Evolutionary conservation across 441 rosid genomes (phyloP), one percentile per base, ranked within the genome.

Genomic region (Flueggea neowawraea): DNA sequence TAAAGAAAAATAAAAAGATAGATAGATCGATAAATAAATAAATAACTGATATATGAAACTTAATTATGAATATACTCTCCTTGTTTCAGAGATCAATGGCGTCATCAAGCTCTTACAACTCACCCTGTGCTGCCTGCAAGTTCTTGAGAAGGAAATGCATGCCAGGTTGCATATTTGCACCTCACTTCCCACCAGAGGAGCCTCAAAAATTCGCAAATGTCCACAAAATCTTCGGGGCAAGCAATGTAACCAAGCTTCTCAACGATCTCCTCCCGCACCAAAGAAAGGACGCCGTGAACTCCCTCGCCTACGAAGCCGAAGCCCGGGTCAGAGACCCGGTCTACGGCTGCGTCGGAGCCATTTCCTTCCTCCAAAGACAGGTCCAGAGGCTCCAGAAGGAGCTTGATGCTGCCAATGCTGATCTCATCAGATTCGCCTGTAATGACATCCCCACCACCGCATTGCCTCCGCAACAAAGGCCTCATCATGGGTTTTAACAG

Each of bases 111-210:
- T 88, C 98, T 17, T 90, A 90, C 92, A 92, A 86, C 79, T 83
- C 96, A 63, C 98, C 98, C 54, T 92, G 98, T 71, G 98, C 98
- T 51, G 98, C 98, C 62, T 92, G 98, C 96, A 92, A 92, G 75
- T 85, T 90, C 75, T 76, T 92, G 72, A 84, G 97, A 75, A 84
- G 98, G 76, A 92, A 90, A 75, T 92, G 98, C 75, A 73, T 90
- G 91, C 89, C 97, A 3, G 91, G 88, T 14, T 92, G 98, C 90
- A 80, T 90, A 16, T 92, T 92, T 51, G 88, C 98, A 39, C 98
- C 98, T n/a, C 88, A 92, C 64, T 92, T 92, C 65, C 98, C 98
- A 43, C 92, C 98, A 9, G 98, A 92, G 75, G 98, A 92, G 82
- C 97, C 98, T 54, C 98, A 92, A 73, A 92, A 92, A 60, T 92